Evolutionary conservation across 257 asterid genomes (phyloP).

Genomic region (Solanum peruvianum): DNA sequence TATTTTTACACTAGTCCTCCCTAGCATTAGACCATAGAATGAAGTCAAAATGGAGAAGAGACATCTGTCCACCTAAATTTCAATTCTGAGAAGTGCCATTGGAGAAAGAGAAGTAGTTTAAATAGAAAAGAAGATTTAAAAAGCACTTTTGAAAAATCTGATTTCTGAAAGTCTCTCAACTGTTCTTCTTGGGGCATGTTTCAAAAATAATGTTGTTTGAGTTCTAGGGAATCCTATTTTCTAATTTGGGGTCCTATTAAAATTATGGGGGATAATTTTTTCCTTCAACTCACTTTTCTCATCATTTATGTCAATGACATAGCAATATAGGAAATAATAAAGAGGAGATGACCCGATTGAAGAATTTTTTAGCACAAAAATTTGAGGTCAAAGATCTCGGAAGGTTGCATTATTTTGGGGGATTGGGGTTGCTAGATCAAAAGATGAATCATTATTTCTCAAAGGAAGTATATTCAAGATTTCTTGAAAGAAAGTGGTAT

Average conservation of each 20-base stretch:
- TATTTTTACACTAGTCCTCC: not conserved
- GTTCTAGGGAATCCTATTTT: not conserved
- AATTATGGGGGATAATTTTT: not conserved
- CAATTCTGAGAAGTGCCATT: not conserved
- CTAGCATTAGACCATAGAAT: not conserved
- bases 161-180: not conserved
- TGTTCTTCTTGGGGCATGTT: not conserved
- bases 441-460: not conserved
- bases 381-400: not conserved
- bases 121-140: no score
- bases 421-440: not conserved
- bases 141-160: not conserved
- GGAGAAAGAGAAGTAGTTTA: not conserved
- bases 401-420: not conserved
- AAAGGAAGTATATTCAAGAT: not conserved
- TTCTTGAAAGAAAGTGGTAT: not conserved
- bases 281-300: not conserved
- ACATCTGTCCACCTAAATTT: not conserved
- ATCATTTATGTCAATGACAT: not conserved
- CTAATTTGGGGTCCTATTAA: not conserved
- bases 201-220: not conserved
- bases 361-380: not conserved
- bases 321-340: not conserved
- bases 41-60: not conserved
- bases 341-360: not conserved